phyloP scores from a whole-genome alignment of 164 flowering plant genomes.

The Kalanchoe fedtschenkoi region DNA sequence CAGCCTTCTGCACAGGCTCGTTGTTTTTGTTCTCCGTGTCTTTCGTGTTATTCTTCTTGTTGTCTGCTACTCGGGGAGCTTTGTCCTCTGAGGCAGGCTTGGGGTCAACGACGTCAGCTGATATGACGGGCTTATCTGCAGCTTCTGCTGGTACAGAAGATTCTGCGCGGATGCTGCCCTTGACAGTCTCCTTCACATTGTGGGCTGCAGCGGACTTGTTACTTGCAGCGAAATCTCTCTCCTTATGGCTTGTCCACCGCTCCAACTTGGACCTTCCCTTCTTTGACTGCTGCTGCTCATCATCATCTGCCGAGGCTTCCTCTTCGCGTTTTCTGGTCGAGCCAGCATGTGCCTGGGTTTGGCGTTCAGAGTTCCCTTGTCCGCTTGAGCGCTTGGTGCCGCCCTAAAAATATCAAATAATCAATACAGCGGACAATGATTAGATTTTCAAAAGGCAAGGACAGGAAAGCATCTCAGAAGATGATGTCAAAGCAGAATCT shows the following conservation, averaged over 20 bases:
- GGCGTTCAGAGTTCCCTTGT: too few species aligned
- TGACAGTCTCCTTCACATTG: slow-evolving; percentile 35
- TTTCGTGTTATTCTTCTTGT: slow-evolving; percentile 11
- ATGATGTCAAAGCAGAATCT: too few species aligned
- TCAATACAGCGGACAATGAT: too few species aligned
- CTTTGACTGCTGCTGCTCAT: slow-evolving; percentile 48
- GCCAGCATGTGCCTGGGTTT: slow-evolving; percentile 18
- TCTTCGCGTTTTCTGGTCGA: slow-evolving; percentile 44
- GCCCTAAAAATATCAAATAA: slow-evolving; percentile 20
- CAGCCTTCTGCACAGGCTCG: slow-evolving; percentile 36
- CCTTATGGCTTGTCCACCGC: slow-evolving; percentile 88
- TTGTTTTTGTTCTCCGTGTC: slow-evolving; percentile 25
- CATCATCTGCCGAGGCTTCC: slow-evolving; percentile 67
- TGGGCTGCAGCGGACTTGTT: slow-evolving; percentile 35
- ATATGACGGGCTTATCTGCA: slow-evolving; percentile 26
- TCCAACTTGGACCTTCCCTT: slow-evolving; percentile 86
- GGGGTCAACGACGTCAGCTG: slow-evolving; percentile 24
- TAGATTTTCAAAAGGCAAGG: too few species aligned
- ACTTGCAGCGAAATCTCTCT: slow-evolving; percentile 35
- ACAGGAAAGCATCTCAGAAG: too few species aligned
- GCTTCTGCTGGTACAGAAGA: slow-evolving; percentile 22
- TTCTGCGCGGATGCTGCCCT: slow-evolving; percentile 17
- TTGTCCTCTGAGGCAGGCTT: slow-evolving; percentile 26
- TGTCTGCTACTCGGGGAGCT: not conserved
- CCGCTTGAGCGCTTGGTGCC: slow-evolving; percentile 15